Conservation (phyloP, 176 grass and related monocot species). For the Musa acuminata region DNA sequence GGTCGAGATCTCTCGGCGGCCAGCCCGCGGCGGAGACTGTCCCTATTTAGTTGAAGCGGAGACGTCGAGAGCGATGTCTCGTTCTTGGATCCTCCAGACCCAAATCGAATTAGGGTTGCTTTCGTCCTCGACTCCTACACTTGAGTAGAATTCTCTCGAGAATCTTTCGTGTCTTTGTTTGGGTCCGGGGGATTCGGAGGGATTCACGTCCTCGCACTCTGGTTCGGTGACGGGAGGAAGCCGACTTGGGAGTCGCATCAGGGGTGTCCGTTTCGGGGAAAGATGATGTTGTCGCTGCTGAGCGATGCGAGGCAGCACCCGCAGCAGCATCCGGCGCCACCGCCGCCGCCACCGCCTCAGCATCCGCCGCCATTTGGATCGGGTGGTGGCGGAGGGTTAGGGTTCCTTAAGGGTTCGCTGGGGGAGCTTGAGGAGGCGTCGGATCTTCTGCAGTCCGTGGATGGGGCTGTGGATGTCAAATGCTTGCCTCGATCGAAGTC, state of each 20-base stretch:
- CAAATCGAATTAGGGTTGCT: background rate
- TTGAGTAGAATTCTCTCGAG: no score
- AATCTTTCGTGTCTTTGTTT: background rate
- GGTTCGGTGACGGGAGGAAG: background rate
- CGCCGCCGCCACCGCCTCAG: background rate
- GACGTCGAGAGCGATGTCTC: background rate
- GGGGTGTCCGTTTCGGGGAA: background rate
- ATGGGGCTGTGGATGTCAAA: background rate
- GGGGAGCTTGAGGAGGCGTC: background rate
- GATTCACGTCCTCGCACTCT: no score
- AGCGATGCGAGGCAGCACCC: background rate
- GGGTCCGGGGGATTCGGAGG: background rate
- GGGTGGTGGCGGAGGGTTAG: background rate
- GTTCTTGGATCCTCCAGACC: background rate
- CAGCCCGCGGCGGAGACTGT: background rate
- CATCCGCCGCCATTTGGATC: background rate
- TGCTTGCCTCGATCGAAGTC: background rate
- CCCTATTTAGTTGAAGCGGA: background rate
- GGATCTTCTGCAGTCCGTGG: background rate
- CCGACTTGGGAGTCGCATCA: background rate
- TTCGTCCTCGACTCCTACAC: background rate
- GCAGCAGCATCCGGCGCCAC: background rate
- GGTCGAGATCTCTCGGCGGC: background rate
- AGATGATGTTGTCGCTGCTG: slow-evolving; percentile 3
- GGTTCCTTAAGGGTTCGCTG: no score